Percentiles rank a stretch among this genome's conserved stretches.
These are phyloP conservation scores for Trichophyton equinum DNA, from an alignment of 2,329 filamentous ascomycete genomes.

Conservation along the genomic window DNA sequence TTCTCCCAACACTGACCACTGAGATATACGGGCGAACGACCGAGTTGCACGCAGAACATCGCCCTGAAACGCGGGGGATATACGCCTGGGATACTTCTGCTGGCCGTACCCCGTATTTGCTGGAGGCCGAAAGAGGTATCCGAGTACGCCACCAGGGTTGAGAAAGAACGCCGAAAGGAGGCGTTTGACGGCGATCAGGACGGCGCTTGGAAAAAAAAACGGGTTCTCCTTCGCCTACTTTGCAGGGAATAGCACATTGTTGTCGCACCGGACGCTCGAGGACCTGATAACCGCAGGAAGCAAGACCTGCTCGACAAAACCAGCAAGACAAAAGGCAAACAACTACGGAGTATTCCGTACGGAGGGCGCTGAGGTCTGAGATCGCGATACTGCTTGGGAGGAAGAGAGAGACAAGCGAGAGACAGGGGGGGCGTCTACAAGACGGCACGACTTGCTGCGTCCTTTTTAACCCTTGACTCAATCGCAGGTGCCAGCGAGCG, in stretches of 20 bases:
- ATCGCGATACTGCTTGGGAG: not conserved
- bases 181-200: slow-evolving; percentile 1
- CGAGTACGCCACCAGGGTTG: not conserved
- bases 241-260: not conserved
- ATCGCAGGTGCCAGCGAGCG: not conserved
- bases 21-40: not conserved
- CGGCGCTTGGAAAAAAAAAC: not conserved
- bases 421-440: not conserved
- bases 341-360: too few relatives aligned
- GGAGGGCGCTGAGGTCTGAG: too few relatives aligned
- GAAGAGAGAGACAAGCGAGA: not conserved
- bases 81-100: not conserved
- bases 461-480: not conserved
- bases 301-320: not conserved
- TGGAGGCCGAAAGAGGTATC: not conserved
- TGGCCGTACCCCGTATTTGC: not conserved
- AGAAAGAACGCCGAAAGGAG: not conserved
- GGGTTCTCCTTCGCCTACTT: not conserved
- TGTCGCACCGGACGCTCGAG: slow-evolving; percentile 15
- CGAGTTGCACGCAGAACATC: not conserved
- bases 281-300: not conserved
- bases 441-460: not conserved
- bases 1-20: not conserved
- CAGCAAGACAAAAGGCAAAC: not conserved
- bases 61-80: not conserved